A percentile compares a stretch with the other conserved stretches of the same genome.
Conservation (phyloP, 257 asterid genomes). For the Verbena officinalis region DNA sequence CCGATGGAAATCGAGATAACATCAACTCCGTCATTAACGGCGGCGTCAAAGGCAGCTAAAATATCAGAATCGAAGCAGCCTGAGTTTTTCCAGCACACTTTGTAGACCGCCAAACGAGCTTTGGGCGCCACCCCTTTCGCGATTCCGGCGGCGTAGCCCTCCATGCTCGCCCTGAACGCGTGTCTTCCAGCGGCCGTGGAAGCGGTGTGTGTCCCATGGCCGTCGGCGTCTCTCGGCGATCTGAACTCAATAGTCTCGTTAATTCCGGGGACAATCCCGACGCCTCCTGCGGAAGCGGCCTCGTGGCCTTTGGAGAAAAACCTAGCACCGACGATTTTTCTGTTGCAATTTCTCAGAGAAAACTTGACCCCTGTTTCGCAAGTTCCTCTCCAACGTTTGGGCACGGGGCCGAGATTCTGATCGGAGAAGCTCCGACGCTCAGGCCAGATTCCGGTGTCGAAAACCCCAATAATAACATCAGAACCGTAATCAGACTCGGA, state of each 20-base stretch:
- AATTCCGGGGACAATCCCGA: slow-evolving; percentile 56
- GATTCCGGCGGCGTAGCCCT: slow-evolving; percentile 82
- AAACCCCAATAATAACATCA: slow-evolving; percentile 71
- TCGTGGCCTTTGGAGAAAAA: slow-evolving; percentile 70
- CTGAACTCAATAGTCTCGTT: slow-evolving; percentile 64
- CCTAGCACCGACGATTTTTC: slow-evolving; percentile 75
- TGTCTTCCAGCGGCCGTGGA: slow-evolving; percentile 84
- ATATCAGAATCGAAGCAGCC: slow-evolving; percentile 91
- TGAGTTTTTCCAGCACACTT: slow-evolving; percentile 79
- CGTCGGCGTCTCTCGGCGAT: slow-evolving; percentile 90
- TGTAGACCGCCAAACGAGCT: slow-evolving; percentile 75
- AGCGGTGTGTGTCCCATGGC: slow-evolving; percentile 91
- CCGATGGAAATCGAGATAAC: slow-evolving; percentile 84
- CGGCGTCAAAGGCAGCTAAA: slow-evolving; percentile 80
- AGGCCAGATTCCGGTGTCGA: slow-evolving; percentile 92
- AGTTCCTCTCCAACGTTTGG: slow-evolving; percentile 66
- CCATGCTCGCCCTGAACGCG: slow-evolving; percentile 70
- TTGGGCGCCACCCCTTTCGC: slow-evolving; percentile 94
- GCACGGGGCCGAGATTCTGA: slow-evolving; percentile 72
- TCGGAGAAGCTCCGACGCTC: slow-evolving; percentile 81
- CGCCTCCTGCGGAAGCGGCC: slow-evolving; percentile 55
- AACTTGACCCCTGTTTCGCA: slow-evolving; percentile 62
- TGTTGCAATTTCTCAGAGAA: slow-evolving; percentile 48
- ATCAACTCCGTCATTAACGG: slow-evolving; percentile 78
- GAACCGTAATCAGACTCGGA: slow-evolving; percentile 91